Base-by-base conservation (phyloP, 2,329 filamentous ascomycete genomes). In the Raffaelea deltoideospora region DNA sequence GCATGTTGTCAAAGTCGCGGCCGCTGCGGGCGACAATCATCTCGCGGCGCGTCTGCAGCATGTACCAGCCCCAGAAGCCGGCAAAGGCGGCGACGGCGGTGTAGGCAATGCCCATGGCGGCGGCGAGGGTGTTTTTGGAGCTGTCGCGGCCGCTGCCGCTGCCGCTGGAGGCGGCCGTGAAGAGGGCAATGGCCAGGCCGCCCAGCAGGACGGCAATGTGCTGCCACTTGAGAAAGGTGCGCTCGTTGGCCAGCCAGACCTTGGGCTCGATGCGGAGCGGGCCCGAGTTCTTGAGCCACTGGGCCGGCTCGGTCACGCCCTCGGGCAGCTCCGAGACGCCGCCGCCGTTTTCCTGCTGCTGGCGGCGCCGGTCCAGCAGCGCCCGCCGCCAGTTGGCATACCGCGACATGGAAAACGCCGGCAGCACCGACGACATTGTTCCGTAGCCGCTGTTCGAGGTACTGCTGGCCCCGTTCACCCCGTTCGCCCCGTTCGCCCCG, bases 191-290 rank as follows among this genome's bases (percentile, higher is more conserved):
- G 1, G 84, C 83, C 22, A 98, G 61, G 18, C 79, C 77, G 27
- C 86, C 87, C 19, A 98, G 75, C 13, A 98, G 67, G 34, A 98
- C 75, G 43, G 76, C 79, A 50, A 98, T 86, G 56, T 96, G 87
- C 63, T 96, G 84, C 90, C 90, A 98, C 58, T 95, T 96, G 57
- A 98, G 79, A 54, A 95, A 98, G 0, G 90, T 98, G 43, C 90
- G 79, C 61, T 98, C 88, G 58, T 98, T 98, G 37, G 90, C 90
- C 39, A 98, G 77, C 88, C 90, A 98, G 22, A 98, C 88, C 60
- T 98, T 98, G 43, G 85, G 86, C 61, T 98, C 90, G 39, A 98
- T 85, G 53, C 86, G 81, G 45, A 96, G 71, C 26, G 86, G 82
- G 3, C 90, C 88, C 24, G 80, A 72, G 58, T 98, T 92, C 64